These are phyloP conservation scores for Candida sp. DNA, from an alignment of 1,139 yeast species.

Conservation along the genomic window DNA sequence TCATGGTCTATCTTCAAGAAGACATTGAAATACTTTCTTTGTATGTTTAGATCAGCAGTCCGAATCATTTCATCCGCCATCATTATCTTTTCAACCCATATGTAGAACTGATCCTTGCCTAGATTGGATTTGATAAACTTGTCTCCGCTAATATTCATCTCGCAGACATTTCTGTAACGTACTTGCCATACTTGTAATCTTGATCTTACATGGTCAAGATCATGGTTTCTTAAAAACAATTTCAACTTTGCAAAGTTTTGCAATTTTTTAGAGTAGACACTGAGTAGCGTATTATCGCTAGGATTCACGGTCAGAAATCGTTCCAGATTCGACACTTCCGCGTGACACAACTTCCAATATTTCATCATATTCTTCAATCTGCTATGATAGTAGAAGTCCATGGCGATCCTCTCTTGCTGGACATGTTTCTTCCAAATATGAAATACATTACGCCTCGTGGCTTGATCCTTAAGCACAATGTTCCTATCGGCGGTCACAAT, in stretches of 20 bases:
- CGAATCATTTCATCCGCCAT: slow-evolving; percentile 3
- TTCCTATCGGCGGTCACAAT: slow-evolving; percentile 4
- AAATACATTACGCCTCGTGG: slow-evolving; percentile 7
- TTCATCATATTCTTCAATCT: slow-evolving; percentile 6
- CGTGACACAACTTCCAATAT: slow-evolving; percentile 12
- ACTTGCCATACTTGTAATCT: not conserved
- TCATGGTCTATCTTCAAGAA: slow-evolving; percentile 2
- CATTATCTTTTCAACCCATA: slow-evolving; percentile 4
- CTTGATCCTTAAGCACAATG: not conserved
- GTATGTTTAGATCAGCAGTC: slow-evolving; percentile 16
- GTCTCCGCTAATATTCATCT: not conserved
- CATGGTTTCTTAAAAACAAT: not conserved
- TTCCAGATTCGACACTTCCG: not conserved
- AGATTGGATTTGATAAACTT: not conserved
- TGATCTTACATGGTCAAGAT: not conserved
- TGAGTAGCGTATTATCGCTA: not conserved
- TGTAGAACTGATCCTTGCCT: slow-evolving; percentile 1
- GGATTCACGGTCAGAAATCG: not conserved
- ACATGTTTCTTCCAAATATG: slow-evolving; percentile 13
- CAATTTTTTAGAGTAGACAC: not conserved
- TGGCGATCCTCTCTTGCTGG: slow-evolving; percentile 9
- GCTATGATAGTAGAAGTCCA: slow-evolving; percentile 7
- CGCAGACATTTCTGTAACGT: not conserved
- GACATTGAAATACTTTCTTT: slow-evolving; percentile 15
- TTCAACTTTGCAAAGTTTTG: not conserved